phyloP scores from a whole-genome alignment of 805 yeast genomes.

The Saccharomyces eubayanus region DNA sequence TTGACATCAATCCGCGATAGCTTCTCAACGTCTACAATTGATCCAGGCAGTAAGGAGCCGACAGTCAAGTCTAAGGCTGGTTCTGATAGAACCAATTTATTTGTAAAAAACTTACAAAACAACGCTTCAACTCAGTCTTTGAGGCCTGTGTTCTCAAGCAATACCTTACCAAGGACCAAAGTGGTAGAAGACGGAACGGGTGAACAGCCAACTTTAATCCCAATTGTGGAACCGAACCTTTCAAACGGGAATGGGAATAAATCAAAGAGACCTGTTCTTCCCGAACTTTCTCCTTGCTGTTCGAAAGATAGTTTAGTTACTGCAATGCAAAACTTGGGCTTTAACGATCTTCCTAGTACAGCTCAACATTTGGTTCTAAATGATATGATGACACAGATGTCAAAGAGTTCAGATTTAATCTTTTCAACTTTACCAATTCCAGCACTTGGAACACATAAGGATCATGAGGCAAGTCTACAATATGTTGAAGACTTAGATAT shows the following conservation, averaged over 20 bases:
- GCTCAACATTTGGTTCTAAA: slow-evolving; percentile 86
- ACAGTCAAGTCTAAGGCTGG: neutral
- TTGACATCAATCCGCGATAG: slow-evolving; percentile 10
- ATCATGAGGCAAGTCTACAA: slow-evolving; percentile 58
- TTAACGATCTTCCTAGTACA: slow-evolving; percentile 83
- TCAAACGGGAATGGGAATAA: slow-evolving; percentile 3
- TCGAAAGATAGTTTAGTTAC: slow-evolving; percentile 28
- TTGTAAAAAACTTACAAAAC: slow-evolving; percentile 1
- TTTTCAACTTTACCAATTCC: slow-evolving; percentile 92
- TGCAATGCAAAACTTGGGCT: slow-evolving; percentile 40
- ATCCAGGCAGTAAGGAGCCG: slow-evolving; percentile 5
- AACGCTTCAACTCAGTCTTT: slow-evolving; percentile 9
- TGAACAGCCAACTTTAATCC: slow-evolving; percentile 56
- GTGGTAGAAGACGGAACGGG: slow-evolving; percentile 63
- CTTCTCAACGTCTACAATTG: slow-evolving; percentile 8
- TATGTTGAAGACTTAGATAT: slow-evolving; percentile 68
- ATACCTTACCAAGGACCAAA: slow-evolving; percentile 60
- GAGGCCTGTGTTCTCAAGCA: slow-evolving; percentile 62
- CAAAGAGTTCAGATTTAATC: slow-evolving; percentile 58
- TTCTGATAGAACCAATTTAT: slow-evolving; percentile 5
- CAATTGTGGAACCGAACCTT: slow-evolving; percentile 32
- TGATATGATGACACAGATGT: slow-evolving; percentile 65
- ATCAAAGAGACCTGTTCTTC: slow-evolving; percentile 12
- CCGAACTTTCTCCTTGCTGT: slow-evolving; percentile 28
- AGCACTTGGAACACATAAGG: slow-evolving; percentile 66